Conservation (phyloP, 73 alveolate genomes). For the Paramecium sexaurelia region DNA sequence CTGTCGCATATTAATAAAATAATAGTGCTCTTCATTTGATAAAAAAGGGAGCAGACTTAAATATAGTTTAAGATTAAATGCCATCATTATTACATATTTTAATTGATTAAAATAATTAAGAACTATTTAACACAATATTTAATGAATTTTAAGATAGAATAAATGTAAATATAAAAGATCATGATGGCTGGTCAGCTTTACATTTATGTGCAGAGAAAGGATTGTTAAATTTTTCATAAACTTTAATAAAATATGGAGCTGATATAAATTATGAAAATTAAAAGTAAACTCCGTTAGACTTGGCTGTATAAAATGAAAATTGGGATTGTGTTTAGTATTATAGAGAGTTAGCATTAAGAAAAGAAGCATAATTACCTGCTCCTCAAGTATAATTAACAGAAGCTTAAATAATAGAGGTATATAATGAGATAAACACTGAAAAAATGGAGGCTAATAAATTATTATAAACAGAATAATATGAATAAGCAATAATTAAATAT, state of each 20-base stretch:
- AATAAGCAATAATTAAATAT: background rate
- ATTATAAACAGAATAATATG: background rate
- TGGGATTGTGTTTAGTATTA: constrained; percentile 32
- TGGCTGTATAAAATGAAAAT: constrained; percentile 36
- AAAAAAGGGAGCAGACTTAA: constrained; percentile 62
- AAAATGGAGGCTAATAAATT: background rate
- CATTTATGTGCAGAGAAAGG: constrained; percentile 68
- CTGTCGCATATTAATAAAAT: constrained; percentile 43
- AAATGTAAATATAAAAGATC: constrained; percentile 55
- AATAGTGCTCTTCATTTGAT: constrained; percentile 39
- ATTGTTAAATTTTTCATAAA: background rate
- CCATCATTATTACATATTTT: constrained; percentile 50
- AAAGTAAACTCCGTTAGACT: constrained; percentile 39
- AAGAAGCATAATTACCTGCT: background rate
- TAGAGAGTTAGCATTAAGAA: background rate
- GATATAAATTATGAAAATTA: constrained; percentile 45
- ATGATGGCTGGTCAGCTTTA: constrained; percentile 63
- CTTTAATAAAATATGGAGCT: constrained; percentile 54
- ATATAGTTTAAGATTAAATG: constrained; percentile 18
- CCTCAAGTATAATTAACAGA: background rate
- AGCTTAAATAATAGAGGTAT: background rate
- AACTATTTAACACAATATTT: constrained; percentile 47
- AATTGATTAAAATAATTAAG: constrained; percentile 53
- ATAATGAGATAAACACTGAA: background rate
- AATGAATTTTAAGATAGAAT: background rate